These are phyloP conservation scores for Puccinia horiana DNA, from an alignment of 1,284 basidiomycete species.

Conservation along the genomic window DNA sequence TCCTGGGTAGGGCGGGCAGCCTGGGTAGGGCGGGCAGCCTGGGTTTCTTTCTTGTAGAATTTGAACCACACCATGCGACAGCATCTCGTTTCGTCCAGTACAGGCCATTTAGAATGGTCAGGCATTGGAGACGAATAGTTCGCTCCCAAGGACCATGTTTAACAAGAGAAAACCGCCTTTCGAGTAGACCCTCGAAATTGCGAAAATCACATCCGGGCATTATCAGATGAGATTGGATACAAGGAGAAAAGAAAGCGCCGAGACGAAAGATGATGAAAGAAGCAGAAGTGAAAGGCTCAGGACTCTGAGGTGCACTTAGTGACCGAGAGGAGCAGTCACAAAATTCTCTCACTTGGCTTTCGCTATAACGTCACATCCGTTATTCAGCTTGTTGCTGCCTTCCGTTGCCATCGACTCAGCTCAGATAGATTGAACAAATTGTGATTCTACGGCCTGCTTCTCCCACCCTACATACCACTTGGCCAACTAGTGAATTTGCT, in stretches of 20 bases:
- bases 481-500: neutral
- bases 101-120: neutral
- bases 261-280: neutral
- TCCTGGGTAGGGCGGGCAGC: neutral
- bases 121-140: neutral
- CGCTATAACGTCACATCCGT: neutral
- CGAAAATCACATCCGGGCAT: neutral
- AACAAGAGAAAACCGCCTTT: neutral
- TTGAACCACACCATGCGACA: neutral
- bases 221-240: neutral
- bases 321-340: neutral
- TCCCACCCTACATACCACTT: conserved; percentile 6
- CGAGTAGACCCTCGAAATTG: neutral
- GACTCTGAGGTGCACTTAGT: neutral
- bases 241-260: neutral
- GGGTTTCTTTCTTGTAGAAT: neutral
- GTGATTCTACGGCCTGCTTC: neutral
- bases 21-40: neutral
- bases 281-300: neutral
- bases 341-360: neutral
- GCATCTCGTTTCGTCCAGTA: neutral
- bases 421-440: neutral
- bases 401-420: conserved; percentile 22
- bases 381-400: conserved; percentile 5
- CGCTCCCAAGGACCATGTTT: no score